Percentiles rank a stretch among this genome's conserved stretches.
Evolutionary conservation across 2,329 filamentous ascomycete genomes (phyloP).

Genomic region (Dichotomopilus funicola): DNA sequence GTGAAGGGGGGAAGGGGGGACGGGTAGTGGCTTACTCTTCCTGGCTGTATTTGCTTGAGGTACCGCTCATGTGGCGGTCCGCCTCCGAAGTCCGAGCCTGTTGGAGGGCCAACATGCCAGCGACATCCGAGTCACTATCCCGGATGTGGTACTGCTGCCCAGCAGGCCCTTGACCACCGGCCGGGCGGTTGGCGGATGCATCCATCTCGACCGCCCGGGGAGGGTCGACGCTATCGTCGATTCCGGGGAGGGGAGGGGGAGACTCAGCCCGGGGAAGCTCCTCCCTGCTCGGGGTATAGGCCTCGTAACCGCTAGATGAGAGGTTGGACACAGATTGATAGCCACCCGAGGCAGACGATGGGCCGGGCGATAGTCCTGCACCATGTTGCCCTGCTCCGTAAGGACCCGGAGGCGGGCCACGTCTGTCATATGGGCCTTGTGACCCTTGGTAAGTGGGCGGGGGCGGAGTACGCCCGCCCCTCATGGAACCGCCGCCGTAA

Average conservation of each 20-base stretch:
- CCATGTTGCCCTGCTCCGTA: slow-evolving; percentile 32
- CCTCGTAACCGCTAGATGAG: slow-evolving; percentile 34
- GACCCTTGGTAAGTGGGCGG: slow-evolving; percentile 39
- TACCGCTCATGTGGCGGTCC: slow-evolving; percentile 50
- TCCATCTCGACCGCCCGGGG: slow-evolving; percentile 78
- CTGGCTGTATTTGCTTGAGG: slow-evolving; percentile 62
- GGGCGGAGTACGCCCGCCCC: slow-evolving; percentile 37
- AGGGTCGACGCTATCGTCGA: slow-evolving; percentile 35
- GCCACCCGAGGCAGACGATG: slow-evolving; percentile 31
- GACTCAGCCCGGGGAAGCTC: slow-evolving; percentile 56
- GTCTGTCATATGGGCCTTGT: slow-evolving; percentile 33
- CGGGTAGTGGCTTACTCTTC: slow-evolving; percentile 57
- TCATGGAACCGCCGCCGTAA: slow-evolving; percentile 29
- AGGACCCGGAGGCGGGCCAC: slow-evolving; percentile 32
- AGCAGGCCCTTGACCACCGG: slow-evolving; percentile 35
- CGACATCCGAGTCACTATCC: slow-evolving; percentile 65
- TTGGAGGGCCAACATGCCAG: slow-evolving; percentile 67
- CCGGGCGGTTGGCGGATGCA: slow-evolving; percentile 52
- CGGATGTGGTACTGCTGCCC: slow-evolving; percentile 41
- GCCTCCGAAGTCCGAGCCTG: slow-evolving; percentile 39
- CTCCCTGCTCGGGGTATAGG: slow-evolving; percentile 39
- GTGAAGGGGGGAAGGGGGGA: slow-evolving; percentile 12
- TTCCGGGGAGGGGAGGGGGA: slow-evolving; percentile 52
- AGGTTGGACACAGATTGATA: slow-evolving; percentile 35
- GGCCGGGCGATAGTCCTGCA: slow-evolving; percentile 33